Evolutionary conservation across 179 eudicot genomes (phyloP), one percentile per base, ranked within the genome.

Genomic region (Dionaea muscipula): DNA sequence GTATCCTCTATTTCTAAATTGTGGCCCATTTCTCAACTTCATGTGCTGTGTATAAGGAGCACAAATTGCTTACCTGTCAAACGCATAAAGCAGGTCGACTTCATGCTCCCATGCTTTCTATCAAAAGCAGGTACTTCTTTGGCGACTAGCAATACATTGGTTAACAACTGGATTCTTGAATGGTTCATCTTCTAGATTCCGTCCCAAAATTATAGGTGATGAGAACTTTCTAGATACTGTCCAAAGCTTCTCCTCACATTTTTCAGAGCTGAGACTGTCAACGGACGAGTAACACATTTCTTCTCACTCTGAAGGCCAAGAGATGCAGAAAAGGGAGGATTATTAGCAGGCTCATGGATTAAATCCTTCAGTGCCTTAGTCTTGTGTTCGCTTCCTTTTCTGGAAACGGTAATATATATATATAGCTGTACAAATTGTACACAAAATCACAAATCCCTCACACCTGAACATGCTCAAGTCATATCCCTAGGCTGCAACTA

Each of bases 1-100:
- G 45, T 57, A 63, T 33, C 56, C 60, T 45, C 38, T 23, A 15
- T 14, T 17, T 37, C 59, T 26, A 23, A 12, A 26, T 45, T 14
- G 15, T 17, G 43, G n/a, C 4, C 43, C 43, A 39, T 0, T 16
- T 4, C 17, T 39, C 0, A 39, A 11, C 43, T 39, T 39, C 43
- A 16, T 9, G 17, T 39, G 13, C 43, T 46, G 70, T 33, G 72
- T 60, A 27, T 72, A 69, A 7, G 72, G 56, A 10, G 72, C 72
- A 72, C 81, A 72, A 22, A 76, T 41, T 23, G 67, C 81, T 51
- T 62, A 52, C 37, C 37, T 53, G 33, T 18, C 28, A 58, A 76
- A 54, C 14, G 60, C 76, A 7, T 48, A 56, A 20, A 38, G 55
- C 57, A 74, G 39, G 27, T 74, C 74, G 8, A 47, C 69, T 62